A percentile compares a stretch with the other conserved stretches of the same genome.
Evolutionary conservation across 2,329 filamentous ascomycete genomes (phyloP).

Genomic region (Rutstroemia sydowiana): DNA sequence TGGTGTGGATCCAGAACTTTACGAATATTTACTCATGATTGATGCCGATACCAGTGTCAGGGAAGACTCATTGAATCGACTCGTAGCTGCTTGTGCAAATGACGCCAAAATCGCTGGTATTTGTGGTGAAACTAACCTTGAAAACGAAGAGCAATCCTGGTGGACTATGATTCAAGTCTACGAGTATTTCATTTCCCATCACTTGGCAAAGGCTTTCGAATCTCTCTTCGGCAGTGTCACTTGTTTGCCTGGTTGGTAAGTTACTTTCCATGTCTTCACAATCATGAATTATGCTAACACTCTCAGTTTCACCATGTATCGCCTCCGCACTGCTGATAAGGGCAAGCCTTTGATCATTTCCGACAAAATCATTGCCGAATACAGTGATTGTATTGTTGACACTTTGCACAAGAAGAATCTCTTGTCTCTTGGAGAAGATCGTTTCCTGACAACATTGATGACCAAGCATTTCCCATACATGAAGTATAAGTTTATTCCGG

Average conservation of each 20-base stretch:
- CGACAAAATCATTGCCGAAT: constrained; percentile 80
- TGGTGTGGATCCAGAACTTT: constrained; percentile 92
- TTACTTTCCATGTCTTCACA: constrained; percentile 22
- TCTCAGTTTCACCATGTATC: constrained; percentile 95
- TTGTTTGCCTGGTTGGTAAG: constrained; percentile 97
- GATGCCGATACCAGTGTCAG: constrained; percentile 93
- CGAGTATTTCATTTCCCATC: constrained; percentile 98
- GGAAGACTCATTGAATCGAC: constrained; percentile 84
- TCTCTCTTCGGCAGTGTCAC: constrained; percentile 96
- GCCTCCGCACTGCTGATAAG: constrained; percentile 85
- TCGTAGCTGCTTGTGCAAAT: constrained; percentile 87
- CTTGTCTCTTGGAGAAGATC: constrained; percentile 89
- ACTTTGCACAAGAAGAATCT: constrained; percentile 94
- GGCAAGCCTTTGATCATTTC: constrained; percentile 92
- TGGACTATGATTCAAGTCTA: constrained; percentile 99
- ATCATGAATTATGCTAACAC: constrained; percentile 27
- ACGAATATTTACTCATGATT: constrained; percentile 95
- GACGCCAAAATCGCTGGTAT: constrained; percentile 96
- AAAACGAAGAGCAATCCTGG: constrained; percentile 93
- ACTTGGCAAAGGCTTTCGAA: constrained; percentile 94
- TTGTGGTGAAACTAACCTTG: constrained; percentile 90
- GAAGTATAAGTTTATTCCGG: constrained; percentile 92
- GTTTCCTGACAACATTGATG: constrained; percentile 95
- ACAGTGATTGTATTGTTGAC: constrained; percentile 82
- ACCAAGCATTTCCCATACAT: constrained; percentile 94